Conservation (phyloP, 345 rosid species). For the Mercurialis annua region DNA sequence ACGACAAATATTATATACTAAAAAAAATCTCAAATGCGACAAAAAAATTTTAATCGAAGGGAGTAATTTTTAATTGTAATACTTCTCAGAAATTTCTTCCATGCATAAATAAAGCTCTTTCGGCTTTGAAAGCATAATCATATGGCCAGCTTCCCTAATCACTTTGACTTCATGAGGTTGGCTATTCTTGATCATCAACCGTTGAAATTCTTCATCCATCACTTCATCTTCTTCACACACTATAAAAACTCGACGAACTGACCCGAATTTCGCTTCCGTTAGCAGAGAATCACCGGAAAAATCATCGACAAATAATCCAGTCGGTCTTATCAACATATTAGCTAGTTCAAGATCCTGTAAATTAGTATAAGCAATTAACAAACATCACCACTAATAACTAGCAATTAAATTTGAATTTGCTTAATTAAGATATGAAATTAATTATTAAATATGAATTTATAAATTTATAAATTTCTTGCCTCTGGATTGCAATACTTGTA, state of each 20-base stretch:
- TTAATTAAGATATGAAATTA: no score
- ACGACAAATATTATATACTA: no score
- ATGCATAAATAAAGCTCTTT: constrained; percentile 20
- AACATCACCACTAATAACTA: background rate
- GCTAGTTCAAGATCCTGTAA: constrained; percentile 37
- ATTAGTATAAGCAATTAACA: background rate
- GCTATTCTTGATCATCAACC: constrained; percentile 20
- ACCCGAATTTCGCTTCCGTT: constrained; percentile 20
- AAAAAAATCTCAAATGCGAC: background rate
- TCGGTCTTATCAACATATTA: constrained; percentile 29
- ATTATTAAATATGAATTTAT: no score
- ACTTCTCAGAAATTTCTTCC: background rate
- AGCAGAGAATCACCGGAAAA: constrained; percentile 5
- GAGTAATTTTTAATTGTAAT: background rate
- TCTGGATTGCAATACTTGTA: constrained; percentile 13
- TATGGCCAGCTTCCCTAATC: constrained; percentile 33
- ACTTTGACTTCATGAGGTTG: constrained; percentile 18
- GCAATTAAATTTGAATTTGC: no score
- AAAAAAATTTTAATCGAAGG: background rate
- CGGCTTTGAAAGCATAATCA: constrained; percentile 42
- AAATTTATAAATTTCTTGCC: background rate
- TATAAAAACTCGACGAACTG: constrained; percentile 17
- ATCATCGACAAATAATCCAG: constrained; percentile 16
- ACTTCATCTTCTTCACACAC: constrained; percentile 24
- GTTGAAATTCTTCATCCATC: constrained; percentile 21